A percentile compares a stretch with the other conserved stretches of the same genome.
These are phyloP conservation scores for Gryganskiella cystojenkinii DNA, from an alignment of 192 early-diverging fungal genomes.

Conservation along the genomic window DNA sequence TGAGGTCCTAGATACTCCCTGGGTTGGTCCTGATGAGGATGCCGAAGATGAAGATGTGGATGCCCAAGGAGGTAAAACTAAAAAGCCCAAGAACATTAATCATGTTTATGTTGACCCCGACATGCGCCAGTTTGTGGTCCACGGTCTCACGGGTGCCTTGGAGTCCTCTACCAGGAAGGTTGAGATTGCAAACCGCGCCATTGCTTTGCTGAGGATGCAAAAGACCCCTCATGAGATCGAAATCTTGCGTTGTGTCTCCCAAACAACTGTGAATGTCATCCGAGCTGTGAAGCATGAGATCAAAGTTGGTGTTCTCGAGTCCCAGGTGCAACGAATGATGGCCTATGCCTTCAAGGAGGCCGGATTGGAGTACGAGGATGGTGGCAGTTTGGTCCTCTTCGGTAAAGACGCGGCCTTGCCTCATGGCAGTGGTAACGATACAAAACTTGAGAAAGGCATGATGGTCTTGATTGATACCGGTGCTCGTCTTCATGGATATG, in stretches of 20 bases:
- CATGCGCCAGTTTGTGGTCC: slow-evolving; percentile 58
- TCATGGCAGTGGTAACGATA: slow-evolving; percentile 57
- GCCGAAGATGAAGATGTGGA: neutral
- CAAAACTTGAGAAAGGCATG: slow-evolving; percentile 38
- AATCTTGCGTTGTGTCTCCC: slow-evolving; percentile 60
- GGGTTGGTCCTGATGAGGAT: slow-evolving; percentile 15
- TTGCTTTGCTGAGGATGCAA: slow-evolving; percentile 51
- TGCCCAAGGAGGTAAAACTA: neutral
- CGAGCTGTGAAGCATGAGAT: slow-evolving; percentile 52
- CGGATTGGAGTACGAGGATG: slow-evolving; percentile 53
- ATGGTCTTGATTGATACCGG: slow-evolving; percentile 63
- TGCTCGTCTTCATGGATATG: slow-evolving; percentile 56
- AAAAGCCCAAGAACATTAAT: slow-evolving; percentile 30
- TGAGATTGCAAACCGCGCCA: slow-evolving; percentile 36
- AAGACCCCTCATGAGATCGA: slow-evolving; percentile 59
- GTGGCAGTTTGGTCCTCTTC: slow-evolving; percentile 52
- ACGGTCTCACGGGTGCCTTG: slow-evolving; percentile 35
- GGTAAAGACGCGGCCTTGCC: slow-evolving; percentile 62
- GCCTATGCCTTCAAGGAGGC: slow-evolving; percentile 33
- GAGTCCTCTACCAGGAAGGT: slow-evolving; percentile 32
- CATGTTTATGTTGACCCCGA: slow-evolving; percentile 54
- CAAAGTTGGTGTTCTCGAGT: slow-evolving; percentile 42
- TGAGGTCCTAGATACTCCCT: slow-evolving; percentile 25
- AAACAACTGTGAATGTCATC: slow-evolving; percentile 56
- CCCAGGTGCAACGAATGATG: slow-evolving; percentile 50